Conservation (phyloP, 306 rosid species). For the Cucurbita maxima region DNA sequence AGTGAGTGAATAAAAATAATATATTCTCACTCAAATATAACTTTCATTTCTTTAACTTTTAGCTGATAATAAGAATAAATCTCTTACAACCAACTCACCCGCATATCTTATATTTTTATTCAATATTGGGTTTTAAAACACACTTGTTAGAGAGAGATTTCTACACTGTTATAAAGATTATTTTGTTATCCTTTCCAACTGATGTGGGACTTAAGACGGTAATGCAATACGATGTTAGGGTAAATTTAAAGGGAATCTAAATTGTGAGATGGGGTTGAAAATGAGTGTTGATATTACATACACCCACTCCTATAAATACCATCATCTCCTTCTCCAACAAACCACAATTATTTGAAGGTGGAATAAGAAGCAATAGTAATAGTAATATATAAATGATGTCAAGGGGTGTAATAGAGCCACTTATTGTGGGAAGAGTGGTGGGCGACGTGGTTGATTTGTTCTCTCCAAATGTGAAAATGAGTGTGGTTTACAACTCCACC, state of each 20-base stretch:
- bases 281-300: background rate
- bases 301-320: background rate
- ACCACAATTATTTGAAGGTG: too few species aligned
- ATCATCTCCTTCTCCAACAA: background rate
- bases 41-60: background rate
- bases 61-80: background rate
- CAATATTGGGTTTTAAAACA: too few species aligned
- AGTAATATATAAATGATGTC: slow-evolving; percentile 8
- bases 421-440: slow-evolving; percentile 55
- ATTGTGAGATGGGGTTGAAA: background rate
- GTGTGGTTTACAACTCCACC: slow-evolving; percentile 42
- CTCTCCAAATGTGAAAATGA: slow-evolving; percentile 58
- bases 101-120: background rate
- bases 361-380: too few species aligned
- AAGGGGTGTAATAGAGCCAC: slow-evolving; percentile 34
- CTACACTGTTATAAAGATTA: too few species aligned
- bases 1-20: slow-evolving; percentile 13
- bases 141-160: too few species aligned
- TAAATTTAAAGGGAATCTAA: too few species aligned
- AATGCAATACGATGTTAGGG: too few species aligned
- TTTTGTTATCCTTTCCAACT: too few species aligned
- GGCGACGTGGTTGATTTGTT: slow-evolving; percentile 86
- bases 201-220: too few species aligned
- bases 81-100: background rate
- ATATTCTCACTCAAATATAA: slow-evolving; percentile 23